Percentiles rank a stretch among this genome's conserved stretches.
phyloP scores from a whole-genome alignment of 2,329 filamentous ascomycete genomes.

The Claviceps lovelessii region DNA sequence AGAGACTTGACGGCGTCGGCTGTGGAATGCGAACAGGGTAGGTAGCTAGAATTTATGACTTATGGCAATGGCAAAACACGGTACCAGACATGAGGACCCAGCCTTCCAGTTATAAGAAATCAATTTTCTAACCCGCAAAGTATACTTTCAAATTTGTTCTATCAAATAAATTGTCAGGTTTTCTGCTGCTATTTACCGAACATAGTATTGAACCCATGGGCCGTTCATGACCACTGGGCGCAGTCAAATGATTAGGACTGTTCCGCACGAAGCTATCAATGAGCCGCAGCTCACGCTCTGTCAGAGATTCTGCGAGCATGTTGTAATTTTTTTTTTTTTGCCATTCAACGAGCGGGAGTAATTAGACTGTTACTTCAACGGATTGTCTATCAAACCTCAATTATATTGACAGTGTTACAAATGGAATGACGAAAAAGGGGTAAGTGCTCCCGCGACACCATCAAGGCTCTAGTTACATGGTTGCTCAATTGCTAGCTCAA shows the following conservation, averaged over 20 bases:
- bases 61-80: background rate
- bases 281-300: background rate
- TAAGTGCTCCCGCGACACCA: constrained; percentile 10
- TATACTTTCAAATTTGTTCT: too few relatives aligned
- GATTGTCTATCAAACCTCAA: background rate
- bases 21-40: background rate
- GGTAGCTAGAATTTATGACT: background rate
- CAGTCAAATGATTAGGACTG: background rate
- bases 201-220: background rate
- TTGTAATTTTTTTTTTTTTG: background rate
- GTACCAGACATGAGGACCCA: background rate
- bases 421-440: background rate
- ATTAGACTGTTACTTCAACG: background rate
- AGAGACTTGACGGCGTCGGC: background rate
- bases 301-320: background rate
- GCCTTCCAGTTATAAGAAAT: too few relatives aligned
- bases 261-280: background rate
- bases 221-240: background rate
- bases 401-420: constrained; percentile 3
- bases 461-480: constrained; percentile 30
- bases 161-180: background rate
- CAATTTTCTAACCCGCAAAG: too few relatives aligned
- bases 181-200: background rate
- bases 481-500: constrained; percentile 6
- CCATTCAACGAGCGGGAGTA: background rate